These are phyloP conservation scores for Elsinoe ampelina DNA, from an alignment of 2,329 filamentous ascomycete species.

Conservation along the genomic window DNA sequence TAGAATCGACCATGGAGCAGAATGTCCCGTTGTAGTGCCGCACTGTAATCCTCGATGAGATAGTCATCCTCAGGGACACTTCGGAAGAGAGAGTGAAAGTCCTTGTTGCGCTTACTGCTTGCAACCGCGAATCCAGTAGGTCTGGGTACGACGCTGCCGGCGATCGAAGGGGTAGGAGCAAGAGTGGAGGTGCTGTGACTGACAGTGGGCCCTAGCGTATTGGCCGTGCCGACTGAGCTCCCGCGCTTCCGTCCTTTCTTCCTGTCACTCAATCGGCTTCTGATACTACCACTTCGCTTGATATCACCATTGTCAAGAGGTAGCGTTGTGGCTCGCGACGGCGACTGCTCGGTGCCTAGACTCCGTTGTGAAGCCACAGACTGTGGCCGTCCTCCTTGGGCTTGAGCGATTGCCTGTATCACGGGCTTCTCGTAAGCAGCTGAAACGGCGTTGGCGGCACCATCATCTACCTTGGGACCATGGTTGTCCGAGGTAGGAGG, in stretches of 20 bases:
- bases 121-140: constrained; percentile 93
- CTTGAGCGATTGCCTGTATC: constrained; percentile 23
- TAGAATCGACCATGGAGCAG: constrained; percentile 88
- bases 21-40: constrained; percentile 90
- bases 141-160: constrained; percentile 55
- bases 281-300: constrained; percentile 44
- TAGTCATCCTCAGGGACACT: constrained; percentile 98
- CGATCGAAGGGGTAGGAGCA: constrained; percentile 30
- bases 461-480: constrained; percentile 49
- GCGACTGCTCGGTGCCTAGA: constrained; percentile 50
- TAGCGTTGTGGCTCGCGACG: constrained; percentile 58
- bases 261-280: constrained; percentile 43
- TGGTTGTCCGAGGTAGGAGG: constrained; percentile 35
- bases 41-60: constrained; percentile 96
- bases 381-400: constrained; percentile 28
- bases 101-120: constrained; percentile 88
- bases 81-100: constrained; percentile 88
- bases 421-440: constrained; percentile 46
- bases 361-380: constrained; percentile 32
- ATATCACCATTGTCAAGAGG: constrained; percentile 47
- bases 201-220: constrained; percentile 63
- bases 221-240: constrained; percentile 59
- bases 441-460: constrained; percentile 50
- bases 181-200: constrained; percentile 60
- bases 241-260: constrained; percentile 62